Base-by-base conservation (phyloP, 129 eudicot genomes). In the Tanacetum coccineum region DNA sequence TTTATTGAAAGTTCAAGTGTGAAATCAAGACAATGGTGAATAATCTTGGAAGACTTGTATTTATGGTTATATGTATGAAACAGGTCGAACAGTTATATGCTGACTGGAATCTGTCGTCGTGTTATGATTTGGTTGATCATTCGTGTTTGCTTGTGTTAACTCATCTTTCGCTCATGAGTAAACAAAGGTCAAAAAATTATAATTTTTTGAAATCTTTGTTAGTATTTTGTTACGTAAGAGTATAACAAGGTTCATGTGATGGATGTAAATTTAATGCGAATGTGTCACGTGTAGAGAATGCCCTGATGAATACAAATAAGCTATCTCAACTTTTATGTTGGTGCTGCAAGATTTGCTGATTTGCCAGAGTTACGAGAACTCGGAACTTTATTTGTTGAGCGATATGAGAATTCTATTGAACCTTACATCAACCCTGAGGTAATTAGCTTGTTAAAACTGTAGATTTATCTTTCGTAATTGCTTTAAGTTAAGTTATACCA, bases 291-390 rank as follows among this genome's bases (percentile, higher is more conserved):
- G 49, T 72, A 94, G 99, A 65, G 96, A 87, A 76, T 94, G 96
- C 64, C 97, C 99, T 3, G 90, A 86, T 55, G 92, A 94, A 49
- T 94, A 95, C 70, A 82, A 75, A 64, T 87, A 82, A 70, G 85
- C 99, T 40, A 83, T 80, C 13, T 11, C 95, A 17, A 81, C 93
- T 32, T 68, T 94, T 79, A 83, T 82, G 78, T 87, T 79, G 96
- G 96, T 4, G 95, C 97, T 14, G 97, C 99, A 58, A 82, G 96
- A 68, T 82, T 94, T 56, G 90, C 97, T 25, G 99, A 94, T 83
- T 68, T 94, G 71, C 99, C 99, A 1, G 99, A 94, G 56, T 74
- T 94, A 47, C 82, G 95, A 1, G 87, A 87, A 44, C 82, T 94
- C 15, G 75, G 99, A 75, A 71, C 44, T 70, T 21, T 80, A 40